Conservation (phyloP, 2,329 filamentous ascomycete species). For the Zasmidium angulare region DNA sequence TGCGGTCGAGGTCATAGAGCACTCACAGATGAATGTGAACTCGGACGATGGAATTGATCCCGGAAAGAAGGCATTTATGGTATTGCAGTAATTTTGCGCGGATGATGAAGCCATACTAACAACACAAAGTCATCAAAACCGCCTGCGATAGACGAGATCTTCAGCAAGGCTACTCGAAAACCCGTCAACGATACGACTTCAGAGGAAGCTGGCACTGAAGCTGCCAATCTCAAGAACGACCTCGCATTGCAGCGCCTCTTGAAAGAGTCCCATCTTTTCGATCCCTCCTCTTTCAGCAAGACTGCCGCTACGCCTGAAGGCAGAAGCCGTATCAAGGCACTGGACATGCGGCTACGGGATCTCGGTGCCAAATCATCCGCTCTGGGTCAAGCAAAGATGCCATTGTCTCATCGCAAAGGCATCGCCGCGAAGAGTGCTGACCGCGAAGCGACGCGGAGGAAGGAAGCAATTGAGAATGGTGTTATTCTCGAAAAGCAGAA, state of each 20-base stretch:
- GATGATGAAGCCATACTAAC: too few relatives aligned
- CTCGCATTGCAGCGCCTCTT: conserved; percentile 88
- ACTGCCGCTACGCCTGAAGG: conserved; percentile 55
- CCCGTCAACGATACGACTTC: conserved; percentile 21
- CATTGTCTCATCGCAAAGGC: conserved; percentile 81
- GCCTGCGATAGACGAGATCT: conserved; percentile 37
- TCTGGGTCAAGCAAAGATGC: conserved; percentile 81
- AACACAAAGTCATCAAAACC: conserved; percentile 49
- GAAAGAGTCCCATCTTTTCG: conserved; percentile 85
- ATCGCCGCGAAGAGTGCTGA: conserved; percentile 66
- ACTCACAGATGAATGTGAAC: conserved; percentile 36
- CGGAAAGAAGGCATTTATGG: conserved; percentile 81
- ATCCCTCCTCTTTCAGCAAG: conserved; percentile 55
- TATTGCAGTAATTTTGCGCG: conserved; percentile 29
- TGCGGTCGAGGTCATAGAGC: conserved; percentile 46
- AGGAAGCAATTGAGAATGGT: conserved; percentile 84
- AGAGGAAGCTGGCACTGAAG: conserved; percentile 57
- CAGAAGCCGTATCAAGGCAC: conserved; percentile 74
- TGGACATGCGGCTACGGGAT: conserved; percentile 78
- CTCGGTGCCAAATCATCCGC: conserved; percentile 77
- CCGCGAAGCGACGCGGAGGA: conserved; percentile 69
- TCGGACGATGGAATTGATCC: conserved; percentile 7
- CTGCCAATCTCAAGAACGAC: conserved; percentile 79
- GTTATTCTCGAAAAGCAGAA: conserved; percentile 72
- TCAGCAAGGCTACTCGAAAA: conserved; percentile 27